Evolutionary conservation across 2,329 filamentous ascomycete species (phyloP).

Genomic region (Pseudogymnoascus sp.): DNA sequence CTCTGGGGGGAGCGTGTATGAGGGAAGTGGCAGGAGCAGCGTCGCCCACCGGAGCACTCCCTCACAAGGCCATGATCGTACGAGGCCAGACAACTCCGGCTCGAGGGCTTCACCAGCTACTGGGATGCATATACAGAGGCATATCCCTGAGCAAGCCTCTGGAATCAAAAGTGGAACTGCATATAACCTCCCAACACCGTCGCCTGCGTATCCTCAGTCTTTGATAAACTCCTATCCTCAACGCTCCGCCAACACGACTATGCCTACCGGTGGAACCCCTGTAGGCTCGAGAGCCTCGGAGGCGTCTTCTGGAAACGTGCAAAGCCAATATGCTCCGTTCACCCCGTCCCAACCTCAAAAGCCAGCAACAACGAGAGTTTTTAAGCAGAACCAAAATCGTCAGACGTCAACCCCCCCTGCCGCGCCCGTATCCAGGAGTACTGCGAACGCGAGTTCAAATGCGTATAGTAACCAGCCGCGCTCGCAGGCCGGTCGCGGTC

Average conservation of each 20-base stretch:
- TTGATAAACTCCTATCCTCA: conserved; percentile 3
- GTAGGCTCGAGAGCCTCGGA: neutral
- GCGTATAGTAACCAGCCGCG: neutral
- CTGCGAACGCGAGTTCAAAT: neutral
- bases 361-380: neutral
- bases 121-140: neutral
- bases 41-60: neutral
- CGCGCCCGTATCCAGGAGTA: neutral
- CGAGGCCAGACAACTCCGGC: neutral
- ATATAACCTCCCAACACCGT: conserved; percentile 6
- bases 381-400: neutral
- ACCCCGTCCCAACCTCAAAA: neutral
- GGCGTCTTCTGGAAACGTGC: neutral
- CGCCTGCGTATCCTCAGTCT: neutral
- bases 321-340: neutral
- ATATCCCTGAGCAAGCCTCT: neutral
- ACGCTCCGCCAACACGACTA: neutral
- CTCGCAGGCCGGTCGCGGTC: neutral
- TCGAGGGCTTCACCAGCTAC: neutral
- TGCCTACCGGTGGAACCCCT: neutral
- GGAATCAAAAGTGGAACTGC: neutral
- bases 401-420: neutral
- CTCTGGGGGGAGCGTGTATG: neutral
- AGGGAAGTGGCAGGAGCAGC: neutral
- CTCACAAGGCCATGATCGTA: neutral